phyloP scores from a whole-genome alignment of 345 rosid genomes.

The Melastoma malabathricum region DNA sequence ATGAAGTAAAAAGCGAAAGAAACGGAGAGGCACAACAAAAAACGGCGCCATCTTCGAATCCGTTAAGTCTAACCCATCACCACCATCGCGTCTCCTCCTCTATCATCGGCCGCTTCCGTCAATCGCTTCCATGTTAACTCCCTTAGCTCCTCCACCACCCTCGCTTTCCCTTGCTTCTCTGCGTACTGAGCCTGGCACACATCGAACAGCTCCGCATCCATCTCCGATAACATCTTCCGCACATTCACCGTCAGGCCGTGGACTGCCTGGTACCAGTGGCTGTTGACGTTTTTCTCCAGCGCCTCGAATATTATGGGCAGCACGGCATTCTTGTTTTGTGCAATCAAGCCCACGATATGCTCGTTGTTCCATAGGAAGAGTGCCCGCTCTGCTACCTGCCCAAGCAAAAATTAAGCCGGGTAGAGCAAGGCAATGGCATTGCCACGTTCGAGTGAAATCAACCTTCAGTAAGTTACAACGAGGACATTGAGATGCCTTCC shows the following conservation, averaged over 20 bases:
- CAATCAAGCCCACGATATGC: slow-evolving; percentile 35
- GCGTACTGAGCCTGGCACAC: slow-evolving; percentile 24
- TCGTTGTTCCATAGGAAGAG: slow-evolving; percentile 45
- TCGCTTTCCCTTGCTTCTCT: slow-evolving; percentile 24
- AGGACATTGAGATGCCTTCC: too few species aligned
- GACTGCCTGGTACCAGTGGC: slow-evolving; percentile 43
- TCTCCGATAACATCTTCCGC: slow-evolving; percentile 34
- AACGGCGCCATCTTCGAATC: background rate
- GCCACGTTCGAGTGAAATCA: background rate
- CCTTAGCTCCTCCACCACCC: slow-evolving; percentile 30
- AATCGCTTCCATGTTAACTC: slow-evolving; percentile 30
- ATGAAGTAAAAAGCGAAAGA: background rate
- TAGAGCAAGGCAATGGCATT: background rate
- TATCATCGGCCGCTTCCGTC: slow-evolving; percentile 23
- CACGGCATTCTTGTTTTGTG: slow-evolving; percentile 28
- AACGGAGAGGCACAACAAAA: background rate
- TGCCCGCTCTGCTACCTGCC: slow-evolving; percentile 42
- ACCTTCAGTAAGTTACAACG: too few species aligned
- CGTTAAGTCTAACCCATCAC: background rate
- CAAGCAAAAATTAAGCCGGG: background rate
- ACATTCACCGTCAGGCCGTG: slow-evolving; percentile 35
- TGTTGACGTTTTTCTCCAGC: slow-evolving; percentile 31
- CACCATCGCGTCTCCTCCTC: slow-evolving; percentile 21
- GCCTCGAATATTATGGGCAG: slow-evolving; percentile 33
- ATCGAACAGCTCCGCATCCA: slow-evolving; percentile 36